Evolutionary conservation across 108 stramenopile genomes (phyloP), one percentile per base, ranked within the genome.

Genomic region (Pelagomonas calceolata): DNA sequence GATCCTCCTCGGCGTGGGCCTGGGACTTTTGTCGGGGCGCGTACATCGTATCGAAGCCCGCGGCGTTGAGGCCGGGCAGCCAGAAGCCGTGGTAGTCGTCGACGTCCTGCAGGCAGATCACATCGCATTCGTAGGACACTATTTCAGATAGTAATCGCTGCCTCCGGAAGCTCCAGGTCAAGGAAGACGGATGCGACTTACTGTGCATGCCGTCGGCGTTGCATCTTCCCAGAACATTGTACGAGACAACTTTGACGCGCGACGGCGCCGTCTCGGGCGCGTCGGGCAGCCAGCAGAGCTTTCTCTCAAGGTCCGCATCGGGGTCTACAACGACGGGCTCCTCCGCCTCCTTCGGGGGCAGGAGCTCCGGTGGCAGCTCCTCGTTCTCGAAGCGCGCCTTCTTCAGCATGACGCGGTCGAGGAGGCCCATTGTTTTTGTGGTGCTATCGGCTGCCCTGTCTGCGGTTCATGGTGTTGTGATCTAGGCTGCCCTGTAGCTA

Each of bases 51-150:
- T 83, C 82, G 68, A 82, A 83, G 4, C 82, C 82, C 18, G 76
- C 75, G 32, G 43, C 35, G 29, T 39, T 69, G n/a, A 83, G 75
- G 67, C 75, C 75, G 30, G 82, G 81, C 34, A 71, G 65, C 82
- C 82, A 83, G 81, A 81, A 83, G 32, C 76, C 68, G 34, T 79
- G 64, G 45, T 76, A 83, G 17, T 76, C 45, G 30, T 83, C 81
- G 30, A 82, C 82, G 10, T 81, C 81, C 64, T 83, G 82, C 7
- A 83, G 76, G 31, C 78, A 79, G 26, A 83, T 31, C 39, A 83
- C 66, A 30, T 81, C 14, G 51, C 21, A 16, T 1, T 26, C 21
- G 21, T 26, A 26, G 21, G 7, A 3, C 7, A 17, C 14, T 1
- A 60, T 60, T 26, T 60, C 51, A 17, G 51, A 17, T 26, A 3